A percentile compares a stretch with the other conserved stretches of the same genome.
Conservation (phyloP, 2,329 filamentous ascomycete genomes). For the Fusarium sp. region DNA sequence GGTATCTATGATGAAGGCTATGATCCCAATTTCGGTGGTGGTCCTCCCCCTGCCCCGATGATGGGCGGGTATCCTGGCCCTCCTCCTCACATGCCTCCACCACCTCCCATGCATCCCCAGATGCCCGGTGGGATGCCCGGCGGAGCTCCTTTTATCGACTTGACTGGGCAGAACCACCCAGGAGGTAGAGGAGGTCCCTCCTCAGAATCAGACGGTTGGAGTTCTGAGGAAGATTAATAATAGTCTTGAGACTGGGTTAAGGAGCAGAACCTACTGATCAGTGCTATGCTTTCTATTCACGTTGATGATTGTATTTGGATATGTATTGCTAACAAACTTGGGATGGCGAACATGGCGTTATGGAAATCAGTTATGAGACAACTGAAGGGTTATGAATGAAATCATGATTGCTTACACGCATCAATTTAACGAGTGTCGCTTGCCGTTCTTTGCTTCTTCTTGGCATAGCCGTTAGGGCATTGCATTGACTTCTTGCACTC, state of each 20-base stretch:
- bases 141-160: slow-evolving; percentile 35
- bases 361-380: not conserved
- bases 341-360: slow-evolving; percentile 31
- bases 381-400: not conserved
- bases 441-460: slow-evolving; percentile 1
- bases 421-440: not conserved
- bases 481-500: not conserved
- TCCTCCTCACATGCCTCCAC: slow-evolving; percentile 27
- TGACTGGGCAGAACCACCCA: slow-evolving; percentile 36
- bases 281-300: not conserved
- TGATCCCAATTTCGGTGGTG: slow-evolving; percentile 20
- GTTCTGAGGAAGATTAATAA: not conserved
- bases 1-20: slow-evolving; percentile 25
- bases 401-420: slow-evolving; percentile 1
- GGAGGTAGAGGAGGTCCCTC: slow-evolving; percentile 4
- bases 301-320: slow-evolving; percentile 1
- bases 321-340: slow-evolving; percentile 26
- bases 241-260: not conserved
- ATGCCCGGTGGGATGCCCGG: slow-evolving; percentile 24
- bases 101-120: slow-evolving; percentile 28
- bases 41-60: slow-evolving; percentile 24
- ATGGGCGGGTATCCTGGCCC: not conserved
- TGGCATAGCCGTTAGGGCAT: not conserved
- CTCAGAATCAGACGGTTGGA: slow-evolving; percentile 15
- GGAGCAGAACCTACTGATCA: not conserved